Conservation (phyloP, 257 asterid genomes). For the Hygrophila difformis region DNA sequence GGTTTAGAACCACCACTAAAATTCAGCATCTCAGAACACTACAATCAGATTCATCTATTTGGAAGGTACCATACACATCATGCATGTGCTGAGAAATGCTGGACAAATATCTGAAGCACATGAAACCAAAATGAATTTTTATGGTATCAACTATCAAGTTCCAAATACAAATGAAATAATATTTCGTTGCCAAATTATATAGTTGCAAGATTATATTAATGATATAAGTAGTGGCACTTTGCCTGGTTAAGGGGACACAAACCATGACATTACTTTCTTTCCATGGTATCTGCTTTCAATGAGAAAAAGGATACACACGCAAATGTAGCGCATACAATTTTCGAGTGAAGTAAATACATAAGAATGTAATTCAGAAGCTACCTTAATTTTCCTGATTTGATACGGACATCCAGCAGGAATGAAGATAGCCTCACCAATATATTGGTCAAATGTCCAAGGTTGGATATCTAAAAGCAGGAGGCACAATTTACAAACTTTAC, state of each 20-base stretch:
- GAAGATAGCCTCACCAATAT: constrained; percentile 81
- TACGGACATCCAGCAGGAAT: constrained; percentile 99
- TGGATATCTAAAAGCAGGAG: constrained; percentile 52
- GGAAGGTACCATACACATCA: too few species aligned
- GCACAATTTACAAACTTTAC: constrained; percentile 14
- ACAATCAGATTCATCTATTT: too few species aligned
- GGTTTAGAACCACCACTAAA: constrained; percentile 8
- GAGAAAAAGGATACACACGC: neutral
- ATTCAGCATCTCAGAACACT: neutral
- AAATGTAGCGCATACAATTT: neutral
- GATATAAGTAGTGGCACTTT: neutral
- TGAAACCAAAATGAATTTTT: too few species aligned
- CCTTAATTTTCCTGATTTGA: constrained; percentile 79
- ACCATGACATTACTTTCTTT: too few species aligned
- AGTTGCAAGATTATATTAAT: too few species aligned
- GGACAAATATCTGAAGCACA: too few species aligned
- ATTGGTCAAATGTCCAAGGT: constrained; percentile 89
- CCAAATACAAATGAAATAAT: too few species aligned
- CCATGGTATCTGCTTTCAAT: neutral
- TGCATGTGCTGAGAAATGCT: too few species aligned
- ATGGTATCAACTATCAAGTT: too few species aligned
- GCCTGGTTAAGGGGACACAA: too few species aligned
- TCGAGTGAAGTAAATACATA: constrained; percentile 5
- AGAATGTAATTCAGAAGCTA: constrained; percentile 13
- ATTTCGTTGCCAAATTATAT: too few species aligned